Evolutionary conservation across 2,329 filamentous ascomycete species (phyloP).

Genomic region (Fusarium humuli): DNA sequence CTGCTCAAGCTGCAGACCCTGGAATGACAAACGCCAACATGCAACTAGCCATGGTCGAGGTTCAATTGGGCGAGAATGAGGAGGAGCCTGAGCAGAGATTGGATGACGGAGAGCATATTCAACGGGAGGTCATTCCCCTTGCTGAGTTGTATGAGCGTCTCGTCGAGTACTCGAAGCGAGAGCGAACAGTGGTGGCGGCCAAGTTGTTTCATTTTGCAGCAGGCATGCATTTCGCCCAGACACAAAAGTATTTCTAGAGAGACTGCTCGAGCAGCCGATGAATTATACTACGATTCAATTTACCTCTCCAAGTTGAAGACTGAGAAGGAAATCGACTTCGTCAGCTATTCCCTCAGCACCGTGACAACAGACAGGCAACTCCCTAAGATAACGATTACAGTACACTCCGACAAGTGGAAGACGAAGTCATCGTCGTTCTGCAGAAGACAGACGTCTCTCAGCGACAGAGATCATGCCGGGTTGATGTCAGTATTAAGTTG

Average conservation of each 20-base stretch:
- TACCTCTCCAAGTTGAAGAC: not conserved
- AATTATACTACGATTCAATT: not conserved
- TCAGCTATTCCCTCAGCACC: accelerated
- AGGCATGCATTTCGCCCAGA: constrained; percentile 46
- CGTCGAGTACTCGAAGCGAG: constrained; percentile 44
- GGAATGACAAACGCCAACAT: constrained; percentile 47
- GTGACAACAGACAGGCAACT: not conserved
- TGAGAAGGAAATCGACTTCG: not conserved
- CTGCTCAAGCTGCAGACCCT: constrained; percentile 40
- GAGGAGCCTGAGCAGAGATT: constrained; percentile 40
- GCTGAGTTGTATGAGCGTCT: constrained; percentile 42
- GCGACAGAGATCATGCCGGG: too few species aligned
- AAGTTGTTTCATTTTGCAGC: constrained; percentile 47
- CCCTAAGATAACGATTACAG: not conserved
- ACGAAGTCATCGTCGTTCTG: too few species aligned
- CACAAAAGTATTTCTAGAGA: constrained; percentile 44
- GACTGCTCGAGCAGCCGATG: not conserved
- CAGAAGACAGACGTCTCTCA: too few species aligned
- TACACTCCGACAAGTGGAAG: too few species aligned
- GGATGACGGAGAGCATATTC: constrained; percentile 44
- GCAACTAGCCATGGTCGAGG: constrained; percentile 46
- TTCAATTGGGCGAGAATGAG: constrained; percentile 37
- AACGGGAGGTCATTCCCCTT: constrained; percentile 41
- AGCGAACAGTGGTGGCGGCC: constrained; percentile 42
- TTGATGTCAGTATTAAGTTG: too few species aligned